Percentiles rank a stretch among this genome's conserved stretches.
phyloP scores from a whole-genome alignment of 768 basidiomycete genomes.

The Trichaptum fuscoviolaceum region DNA sequence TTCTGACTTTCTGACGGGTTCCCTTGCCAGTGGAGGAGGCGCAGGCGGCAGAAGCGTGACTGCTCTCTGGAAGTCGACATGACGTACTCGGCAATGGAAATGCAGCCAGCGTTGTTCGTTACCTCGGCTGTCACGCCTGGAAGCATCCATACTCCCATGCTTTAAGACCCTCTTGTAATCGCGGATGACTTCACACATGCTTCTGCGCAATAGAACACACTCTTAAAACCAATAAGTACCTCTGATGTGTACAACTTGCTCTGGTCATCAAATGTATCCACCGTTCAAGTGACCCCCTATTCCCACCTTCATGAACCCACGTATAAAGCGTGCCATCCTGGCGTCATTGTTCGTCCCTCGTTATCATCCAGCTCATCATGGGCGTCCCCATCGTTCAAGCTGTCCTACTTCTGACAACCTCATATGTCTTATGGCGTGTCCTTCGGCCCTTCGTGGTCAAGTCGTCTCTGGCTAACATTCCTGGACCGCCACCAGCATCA shows the following conservation, averaged over 20 bases:
- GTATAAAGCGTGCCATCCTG: not conserved
- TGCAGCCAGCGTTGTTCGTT: not conserved
- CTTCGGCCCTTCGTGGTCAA: conserved; percentile 16
- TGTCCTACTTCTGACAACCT: not conserved
- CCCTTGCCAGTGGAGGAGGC: no score
- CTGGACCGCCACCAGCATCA: conserved; percentile 32
- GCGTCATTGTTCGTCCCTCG: not conserved
- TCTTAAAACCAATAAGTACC: not conserved
- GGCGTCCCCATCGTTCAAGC: not conserved
- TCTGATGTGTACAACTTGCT: not conserved
- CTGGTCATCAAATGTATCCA: not conserved
- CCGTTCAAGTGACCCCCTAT: not conserved
- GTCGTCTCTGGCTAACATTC: conserved; percentile 32
- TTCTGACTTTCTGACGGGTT: no score
- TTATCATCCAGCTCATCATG: not conserved
- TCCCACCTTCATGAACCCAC: not conserved
- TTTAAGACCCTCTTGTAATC: not conserved
- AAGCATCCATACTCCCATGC: not conserved
- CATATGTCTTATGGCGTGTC: conserved; percentile 20
- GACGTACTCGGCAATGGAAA: not conserved
- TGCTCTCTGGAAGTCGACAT: not conserved
- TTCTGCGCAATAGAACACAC: not conserved
- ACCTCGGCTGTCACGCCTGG: not conserved
- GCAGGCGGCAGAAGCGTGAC: no score
- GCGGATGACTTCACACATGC: not conserved